Evolutionary conservation across 805 yeast species (phyloP).

Genomic region (Lachancea mirantina): DNA sequence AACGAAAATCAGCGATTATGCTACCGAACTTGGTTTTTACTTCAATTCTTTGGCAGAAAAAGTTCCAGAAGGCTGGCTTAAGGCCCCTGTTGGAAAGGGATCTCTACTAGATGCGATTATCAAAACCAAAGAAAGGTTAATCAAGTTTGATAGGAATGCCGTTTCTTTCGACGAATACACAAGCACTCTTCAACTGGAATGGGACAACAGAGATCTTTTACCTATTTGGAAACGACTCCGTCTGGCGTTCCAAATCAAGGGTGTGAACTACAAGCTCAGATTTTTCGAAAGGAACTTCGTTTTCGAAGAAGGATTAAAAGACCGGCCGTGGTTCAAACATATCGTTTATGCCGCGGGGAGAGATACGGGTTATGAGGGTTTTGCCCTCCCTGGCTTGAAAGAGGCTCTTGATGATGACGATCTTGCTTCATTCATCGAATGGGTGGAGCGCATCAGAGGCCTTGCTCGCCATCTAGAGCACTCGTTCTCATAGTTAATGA

Average conservation of each 20-base stretch:
- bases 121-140: slow-evolving; percentile 25
- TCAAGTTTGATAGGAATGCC: slow-evolving; percentile 18
- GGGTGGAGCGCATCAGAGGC: slow-evolving; percentile 18
- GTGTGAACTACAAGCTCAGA: slow-evolving; percentile 33
- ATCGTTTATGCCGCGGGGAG: slow-evolving; percentile 47
- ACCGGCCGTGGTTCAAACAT: slow-evolving; percentile 50
- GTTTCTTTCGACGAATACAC: slow-evolving; percentile 22
- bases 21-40: slow-evolving; percentile 33
- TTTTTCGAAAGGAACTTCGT: slow-evolving; percentile 41
- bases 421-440: slow-evolving; percentile 29
- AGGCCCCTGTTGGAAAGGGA: slow-evolving; percentile 11
- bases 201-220: slow-evolving; percentile 26
- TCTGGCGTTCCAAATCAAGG: slow-evolving; percentile 21
- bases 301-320: slow-evolving; percentile 38
- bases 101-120: slow-evolving; percentile 27
- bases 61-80: slow-evolving; percentile 37
- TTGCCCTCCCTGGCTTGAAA: slow-evolving; percentile 43
- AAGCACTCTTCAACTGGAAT: slow-evolving; percentile 17
- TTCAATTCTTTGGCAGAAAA: slow-evolving; percentile 31
- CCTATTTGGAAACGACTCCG: slow-evolving; percentile 30
- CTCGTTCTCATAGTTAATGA: too few relatives aligned
- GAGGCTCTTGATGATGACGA: slow-evolving; percentile 47
- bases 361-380: slow-evolving; percentile 51
- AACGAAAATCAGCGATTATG: slow-evolving; percentile 33
- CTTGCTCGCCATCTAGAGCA: background rate